These are phyloP conservation scores for Trematosphaeria pertusa DNA, from an alignment of 2,329 filamentous ascomycete species.

Conservation along the genomic window DNA sequence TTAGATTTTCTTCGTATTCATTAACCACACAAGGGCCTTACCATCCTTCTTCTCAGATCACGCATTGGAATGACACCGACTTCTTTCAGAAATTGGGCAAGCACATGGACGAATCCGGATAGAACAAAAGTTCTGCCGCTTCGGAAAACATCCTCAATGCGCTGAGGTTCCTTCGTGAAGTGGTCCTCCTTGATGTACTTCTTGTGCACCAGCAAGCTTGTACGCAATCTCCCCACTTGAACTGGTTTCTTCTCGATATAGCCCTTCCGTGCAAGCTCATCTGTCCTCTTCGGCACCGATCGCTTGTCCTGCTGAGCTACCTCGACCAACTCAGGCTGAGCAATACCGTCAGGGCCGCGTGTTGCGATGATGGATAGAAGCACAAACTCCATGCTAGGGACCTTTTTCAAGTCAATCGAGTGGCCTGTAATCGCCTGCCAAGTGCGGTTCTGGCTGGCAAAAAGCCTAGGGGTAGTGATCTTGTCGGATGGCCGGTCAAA, in stretches of 20 bases:
- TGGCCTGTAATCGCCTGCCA: slow-evolving; percentile 69
- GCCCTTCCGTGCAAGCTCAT: slow-evolving; percentile 62
- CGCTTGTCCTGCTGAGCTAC: slow-evolving; percentile 69
- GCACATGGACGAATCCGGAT: slow-evolving; percentile 55
- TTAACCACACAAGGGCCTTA: slow-evolving; percentile 39
- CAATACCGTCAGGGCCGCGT: slow-evolving; percentile 60
- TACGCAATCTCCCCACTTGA: slow-evolving; percentile 54
- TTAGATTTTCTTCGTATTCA: too few relatives aligned
- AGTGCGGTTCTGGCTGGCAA: slow-evolving; percentile 61
- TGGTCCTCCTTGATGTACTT: slow-evolving; percentile 53
- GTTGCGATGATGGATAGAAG: slow-evolving; percentile 66
- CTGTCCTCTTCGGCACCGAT: slow-evolving; percentile 68
- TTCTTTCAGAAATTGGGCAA: slow-evolving; percentile 59
- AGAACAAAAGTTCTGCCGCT: slow-evolving; percentile 54
- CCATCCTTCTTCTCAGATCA: slow-evolving; percentile 60
- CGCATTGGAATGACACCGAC: slow-evolving; percentile 59
- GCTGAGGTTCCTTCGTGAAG: slow-evolving; percentile 30
- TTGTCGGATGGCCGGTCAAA: slow-evolving; percentile 35
- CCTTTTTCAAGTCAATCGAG: slow-evolving; percentile 60
- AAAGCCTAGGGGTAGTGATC: slow-evolving; percentile 39
- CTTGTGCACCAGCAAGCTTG: slow-evolving; percentile 63
- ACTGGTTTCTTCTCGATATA: slow-evolving; percentile 64
- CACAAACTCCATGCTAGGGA: slow-evolving; percentile 62
- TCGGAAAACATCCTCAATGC: slow-evolving; percentile 45
- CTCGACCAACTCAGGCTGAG: slow-evolving; percentile 63